Percentiles rank a stretch among this genome's conserved stretches.
Conservation (phyloP, 2,329 filamentous ascomycete genomes). For the Penicillium sp. region DNA sequence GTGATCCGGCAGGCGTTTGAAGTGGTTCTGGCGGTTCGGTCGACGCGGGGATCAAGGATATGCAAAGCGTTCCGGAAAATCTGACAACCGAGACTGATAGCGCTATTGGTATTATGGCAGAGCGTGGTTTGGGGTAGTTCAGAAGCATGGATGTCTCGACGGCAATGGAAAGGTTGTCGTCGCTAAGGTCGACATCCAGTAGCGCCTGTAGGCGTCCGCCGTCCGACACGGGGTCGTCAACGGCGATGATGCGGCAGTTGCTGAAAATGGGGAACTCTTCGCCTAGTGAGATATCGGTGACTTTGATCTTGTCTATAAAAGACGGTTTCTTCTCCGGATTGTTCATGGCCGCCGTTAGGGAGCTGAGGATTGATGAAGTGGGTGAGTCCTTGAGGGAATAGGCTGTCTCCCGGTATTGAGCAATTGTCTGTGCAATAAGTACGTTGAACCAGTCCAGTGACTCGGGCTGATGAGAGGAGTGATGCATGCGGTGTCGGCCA, state of each 20-base stretch:
- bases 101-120: constrained; percentile 87
- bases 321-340: constrained; percentile 81
- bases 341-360: constrained; percentile 81
- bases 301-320: constrained; percentile 88
- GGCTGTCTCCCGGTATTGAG: constrained; percentile 89
- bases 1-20: constrained; percentile 33
- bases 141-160: constrained; percentile 91
- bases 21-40: constrained; percentile 34
- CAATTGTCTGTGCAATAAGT: constrained; percentile 90
- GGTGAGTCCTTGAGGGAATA: constrained; percentile 70
- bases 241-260: constrained; percentile 92
- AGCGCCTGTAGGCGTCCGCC: constrained; percentile 82
- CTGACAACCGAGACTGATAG: constrained; percentile 87
- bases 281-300: constrained; percentile 89
- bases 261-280: constrained; percentile 99
- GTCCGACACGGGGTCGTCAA: constrained; percentile 55
- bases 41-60: constrained; percentile 79
- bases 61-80: constrained; percentile 90
- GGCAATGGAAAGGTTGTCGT: constrained; percentile 85
- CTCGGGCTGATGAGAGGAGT: constrained; percentile 87
- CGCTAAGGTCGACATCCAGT: constrained; percentile 95
- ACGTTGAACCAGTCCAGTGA: constrained; percentile 99
- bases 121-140: constrained; percentile 88
- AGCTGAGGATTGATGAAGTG: constrained; percentile 67
- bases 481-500: constrained; percentile 41